Evolutionary conservation across 164 flowering plant genomes (phyloP).

Genomic region (Echeveria elegans): DNA sequence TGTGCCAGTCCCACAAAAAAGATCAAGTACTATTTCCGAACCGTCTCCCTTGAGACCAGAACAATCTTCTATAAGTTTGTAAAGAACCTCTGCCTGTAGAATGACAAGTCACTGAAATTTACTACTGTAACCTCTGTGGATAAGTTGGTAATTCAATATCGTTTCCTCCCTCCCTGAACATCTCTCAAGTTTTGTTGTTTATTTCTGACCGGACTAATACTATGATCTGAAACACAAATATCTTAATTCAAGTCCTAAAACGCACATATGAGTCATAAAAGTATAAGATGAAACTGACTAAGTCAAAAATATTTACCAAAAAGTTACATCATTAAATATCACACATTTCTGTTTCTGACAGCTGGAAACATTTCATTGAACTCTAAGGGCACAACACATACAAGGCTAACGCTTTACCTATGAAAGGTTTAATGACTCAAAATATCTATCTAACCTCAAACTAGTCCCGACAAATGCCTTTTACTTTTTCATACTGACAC

Average conservation of each 20-base stretch:
- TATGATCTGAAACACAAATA: background rate
- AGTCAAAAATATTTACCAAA: background rate
- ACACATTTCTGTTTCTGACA: background rate
- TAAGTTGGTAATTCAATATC: background rate
- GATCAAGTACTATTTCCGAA: conserved; percentile 86
- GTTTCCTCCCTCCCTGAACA: background rate
- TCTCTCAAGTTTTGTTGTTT: background rate
- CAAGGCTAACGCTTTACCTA: background rate
- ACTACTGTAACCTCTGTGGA: background rate
- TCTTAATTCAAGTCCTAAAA: background rate
- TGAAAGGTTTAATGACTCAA: background rate
- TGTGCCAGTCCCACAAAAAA: conserved; percentile 98
- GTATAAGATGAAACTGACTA: background rate
- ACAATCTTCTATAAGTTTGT: conserved; percentile 78
- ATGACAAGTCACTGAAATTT: conserved; percentile 10
- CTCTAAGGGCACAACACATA: background rate
- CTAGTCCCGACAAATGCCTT: background rate
- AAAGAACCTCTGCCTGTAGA: conserved; percentile 87
- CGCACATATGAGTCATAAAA: background rate
- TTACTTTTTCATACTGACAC: background rate
- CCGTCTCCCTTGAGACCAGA: conserved; percentile 87
- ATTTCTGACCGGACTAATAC: background rate
- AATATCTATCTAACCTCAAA: background rate
- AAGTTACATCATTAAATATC: background rate
- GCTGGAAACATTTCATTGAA: background rate